These are phyloP conservation scores for Lentinula lateritia DNA, from an alignment of 768 basidiomycete species.

Conservation along the genomic window DNA sequence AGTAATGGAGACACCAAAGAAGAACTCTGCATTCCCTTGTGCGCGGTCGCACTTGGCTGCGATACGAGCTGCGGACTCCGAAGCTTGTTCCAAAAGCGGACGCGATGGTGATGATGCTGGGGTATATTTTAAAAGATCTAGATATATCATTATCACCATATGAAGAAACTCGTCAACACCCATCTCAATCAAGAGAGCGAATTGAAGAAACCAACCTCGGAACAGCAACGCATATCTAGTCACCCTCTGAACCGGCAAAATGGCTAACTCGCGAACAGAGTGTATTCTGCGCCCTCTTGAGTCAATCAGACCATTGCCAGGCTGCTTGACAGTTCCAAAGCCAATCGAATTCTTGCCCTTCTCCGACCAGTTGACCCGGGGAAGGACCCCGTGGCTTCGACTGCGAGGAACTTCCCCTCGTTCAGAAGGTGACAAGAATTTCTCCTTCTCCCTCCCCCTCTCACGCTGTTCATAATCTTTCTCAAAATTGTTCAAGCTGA, in stretches of 20 bases:
- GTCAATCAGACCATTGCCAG: neutral
- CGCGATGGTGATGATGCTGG: slow-evolving; percentile 47
- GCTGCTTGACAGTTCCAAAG: neutral
- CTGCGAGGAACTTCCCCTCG: neutral
- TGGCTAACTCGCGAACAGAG: slow-evolving; percentile 55
- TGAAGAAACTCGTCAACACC: neutral
- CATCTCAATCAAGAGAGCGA: neutral
- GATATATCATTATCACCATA: neutral
- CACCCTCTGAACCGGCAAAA: slow-evolving; percentile 61
- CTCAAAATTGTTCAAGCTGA: neutral
- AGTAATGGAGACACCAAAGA: neutral
- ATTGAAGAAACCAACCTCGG: slow-evolving; percentile 34
- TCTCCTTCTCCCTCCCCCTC: neutral
- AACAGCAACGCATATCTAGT: slow-evolving; percentile 63
- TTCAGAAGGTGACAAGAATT: neutral
- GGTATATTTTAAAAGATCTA: slow-evolving; percentile 54
- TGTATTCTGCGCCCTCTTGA: slow-evolving; percentile 11
- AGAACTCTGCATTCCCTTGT: slow-evolving; percentile 43
- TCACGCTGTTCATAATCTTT: neutral
- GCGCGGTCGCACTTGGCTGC: slow-evolving; percentile 57
- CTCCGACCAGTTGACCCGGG: neutral
- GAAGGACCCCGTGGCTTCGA: neutral
- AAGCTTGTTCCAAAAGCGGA: slow-evolving; percentile 50
- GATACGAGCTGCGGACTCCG: slow-evolving; percentile 52
- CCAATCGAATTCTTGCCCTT: neutral